These are phyloP conservation scores for Ustulina deusta DNA, from an alignment of 2,329 filamentous ascomycete species.

Conservation along the genomic window DNA sequence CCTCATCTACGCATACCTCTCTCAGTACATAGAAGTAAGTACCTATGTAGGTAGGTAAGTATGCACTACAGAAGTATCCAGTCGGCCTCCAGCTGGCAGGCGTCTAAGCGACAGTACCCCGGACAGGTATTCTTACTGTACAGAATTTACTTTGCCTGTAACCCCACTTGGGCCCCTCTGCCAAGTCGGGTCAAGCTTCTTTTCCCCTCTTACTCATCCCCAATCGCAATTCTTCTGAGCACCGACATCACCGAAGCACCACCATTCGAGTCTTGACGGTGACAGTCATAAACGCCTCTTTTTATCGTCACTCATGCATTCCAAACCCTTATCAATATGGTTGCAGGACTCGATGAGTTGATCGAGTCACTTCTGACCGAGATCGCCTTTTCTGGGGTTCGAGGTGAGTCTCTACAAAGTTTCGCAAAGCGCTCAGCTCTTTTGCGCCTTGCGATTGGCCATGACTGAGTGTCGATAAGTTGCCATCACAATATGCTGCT, in stretches of 20 bases:
- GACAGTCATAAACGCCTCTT: conserved; percentile 39
- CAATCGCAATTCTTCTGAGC: conserved; percentile 20
- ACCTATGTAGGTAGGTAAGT: not conserved
- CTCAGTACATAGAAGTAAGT: not conserved
- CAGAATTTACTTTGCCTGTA: not conserved
- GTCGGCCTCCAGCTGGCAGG: not conserved
- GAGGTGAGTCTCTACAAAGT: conserved; percentile 52
- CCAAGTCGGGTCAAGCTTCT: conserved; percentile 20
- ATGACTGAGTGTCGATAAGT: not conserved
- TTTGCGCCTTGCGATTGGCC: conserved; percentile 21
- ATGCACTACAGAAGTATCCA: not conserved
- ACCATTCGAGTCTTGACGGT: conserved; percentile 47
- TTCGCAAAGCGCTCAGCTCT: conserved; percentile 9
- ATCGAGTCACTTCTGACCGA: conserved; percentile 59
- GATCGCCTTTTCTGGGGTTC: conserved; percentile 58
- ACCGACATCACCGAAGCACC: conserved; percentile 42
- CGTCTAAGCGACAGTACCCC: too few relatives aligned
- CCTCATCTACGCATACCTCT: too few relatives aligned
- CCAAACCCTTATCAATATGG: conserved; percentile 48
- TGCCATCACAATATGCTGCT: conserved; percentile 29
- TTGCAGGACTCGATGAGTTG: conserved; percentile 58
- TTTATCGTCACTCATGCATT: conserved; percentile 43
- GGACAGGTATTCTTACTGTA: too few relatives aligned
- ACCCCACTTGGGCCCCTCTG: conserved; percentile 24
- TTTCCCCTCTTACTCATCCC: conserved; percentile 21